Conservation (phyloP, 257 asterid genomes). For the Euphrasia confusa region DNA sequence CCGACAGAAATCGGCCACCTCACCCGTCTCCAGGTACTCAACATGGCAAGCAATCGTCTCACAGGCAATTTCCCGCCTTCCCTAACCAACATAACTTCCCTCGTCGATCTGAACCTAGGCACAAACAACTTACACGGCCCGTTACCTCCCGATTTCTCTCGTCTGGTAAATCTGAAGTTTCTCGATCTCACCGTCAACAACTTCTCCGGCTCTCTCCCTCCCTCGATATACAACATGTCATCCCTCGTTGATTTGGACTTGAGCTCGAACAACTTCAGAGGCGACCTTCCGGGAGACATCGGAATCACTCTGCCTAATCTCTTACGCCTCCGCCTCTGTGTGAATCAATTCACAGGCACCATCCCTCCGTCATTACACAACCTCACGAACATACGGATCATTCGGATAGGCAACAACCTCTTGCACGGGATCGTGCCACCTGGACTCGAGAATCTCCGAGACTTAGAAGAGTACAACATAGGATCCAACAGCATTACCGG, state of each 20-base stretch:
- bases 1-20: slow-evolving; percentile 34
- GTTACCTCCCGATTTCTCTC: slow-evolving; percentile 33
- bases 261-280: slow-evolving; percentile 34
- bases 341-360: slow-evolving; percentile 50
- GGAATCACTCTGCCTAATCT: slow-evolving; percentile 54
- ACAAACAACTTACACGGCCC: slow-evolving; percentile 35
- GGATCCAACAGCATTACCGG: slow-evolving; percentile 46
- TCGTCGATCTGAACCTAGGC: slow-evolving; percentile 28
- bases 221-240: slow-evolving; percentile 34
- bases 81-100: slow-evolving; percentile 34
- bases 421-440: slow-evolving; percentile 58
- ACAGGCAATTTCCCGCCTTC: slow-evolving; percentile 45
- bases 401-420: slow-evolving; percentile 47
- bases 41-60: slow-evolving; percentile 41
- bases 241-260: slow-evolving; percentile 33
- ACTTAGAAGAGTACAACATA: slow-evolving; percentile 45
- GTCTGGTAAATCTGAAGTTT: slow-evolving; percentile 31
- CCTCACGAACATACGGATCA: slow-evolving; percentile 46
- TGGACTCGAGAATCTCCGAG: slow-evolving; percentile 51
- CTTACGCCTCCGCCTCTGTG: slow-evolving; percentile 36
- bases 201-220: slow-evolving; percentile 45
- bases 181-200: slow-evolving; percentile 56
- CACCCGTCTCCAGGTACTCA: slow-evolving; percentile 36
- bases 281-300: slow-evolving; percentile 40
- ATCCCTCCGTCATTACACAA: slow-evolving; percentile 58